Conservation (phyloP, 106 monocot species). For the Allium cepa region DNA sequence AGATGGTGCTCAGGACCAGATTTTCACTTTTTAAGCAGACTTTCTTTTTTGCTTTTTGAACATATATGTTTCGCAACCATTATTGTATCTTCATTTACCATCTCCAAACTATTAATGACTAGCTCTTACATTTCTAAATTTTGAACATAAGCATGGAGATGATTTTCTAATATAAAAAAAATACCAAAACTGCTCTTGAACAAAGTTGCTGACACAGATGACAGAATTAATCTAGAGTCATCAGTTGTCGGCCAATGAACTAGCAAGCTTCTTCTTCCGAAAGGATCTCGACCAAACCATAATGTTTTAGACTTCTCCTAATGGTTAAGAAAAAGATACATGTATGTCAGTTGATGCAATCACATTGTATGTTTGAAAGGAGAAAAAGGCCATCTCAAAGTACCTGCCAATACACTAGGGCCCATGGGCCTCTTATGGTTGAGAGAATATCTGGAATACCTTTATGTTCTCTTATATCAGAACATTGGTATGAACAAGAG, state of each 20-base stretch:
- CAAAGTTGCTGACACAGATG: conserved; percentile 62
- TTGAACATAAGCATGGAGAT: no score
- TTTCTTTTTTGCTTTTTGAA: no score
- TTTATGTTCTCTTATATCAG: conserved; percentile 18
- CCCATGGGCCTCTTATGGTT: conserved; percentile 84
- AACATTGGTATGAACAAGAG: conserved; percentile 29
- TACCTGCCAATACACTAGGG: conserved; percentile 89
- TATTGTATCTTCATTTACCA: no score
- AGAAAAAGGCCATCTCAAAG: background rate
- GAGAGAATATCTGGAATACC: conserved; percentile 68
- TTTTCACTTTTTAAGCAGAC: no score
- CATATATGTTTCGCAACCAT: no score
- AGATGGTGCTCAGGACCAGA: no score
- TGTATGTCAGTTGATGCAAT: background rate
- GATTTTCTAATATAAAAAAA: background rate
- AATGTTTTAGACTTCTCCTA: conserved; percentile 69
- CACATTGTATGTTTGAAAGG: background rate
- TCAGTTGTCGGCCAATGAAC: conserved; percentile 76
- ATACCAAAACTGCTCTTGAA: conserved; percentile 28
- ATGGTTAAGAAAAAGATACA: background rate
- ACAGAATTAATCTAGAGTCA: conserved; percentile 61
- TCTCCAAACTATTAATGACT: no score
- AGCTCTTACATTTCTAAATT: no score
- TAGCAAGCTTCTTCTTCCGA: conserved; percentile 89
- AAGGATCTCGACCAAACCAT: conserved; percentile 94